Evolutionary conservation across 129 eudicot species (phyloP).

Genomic region (Flaveria robusta): DNA sequence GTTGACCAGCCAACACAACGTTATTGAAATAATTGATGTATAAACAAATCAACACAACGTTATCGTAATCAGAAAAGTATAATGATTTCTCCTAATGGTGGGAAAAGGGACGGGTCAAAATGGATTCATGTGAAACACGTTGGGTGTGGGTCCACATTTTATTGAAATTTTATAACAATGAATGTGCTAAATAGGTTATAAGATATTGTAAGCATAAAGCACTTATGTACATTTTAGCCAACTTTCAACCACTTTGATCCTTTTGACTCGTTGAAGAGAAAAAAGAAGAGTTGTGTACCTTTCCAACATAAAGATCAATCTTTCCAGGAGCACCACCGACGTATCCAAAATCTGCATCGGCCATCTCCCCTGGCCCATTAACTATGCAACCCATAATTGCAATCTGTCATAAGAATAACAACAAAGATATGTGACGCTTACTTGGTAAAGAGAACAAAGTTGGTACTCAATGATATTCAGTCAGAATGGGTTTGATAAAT

Average conservation of each 20-base stretch:
- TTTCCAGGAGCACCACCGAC: slow-evolving; percentile 99
- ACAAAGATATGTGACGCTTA: not conserved
- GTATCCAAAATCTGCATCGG: slow-evolving; percentile 97
- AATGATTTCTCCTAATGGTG: too few species aligned
- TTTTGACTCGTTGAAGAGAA: slow-evolving; percentile 4
- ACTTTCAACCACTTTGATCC: not conserved
- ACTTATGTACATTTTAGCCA: not conserved
- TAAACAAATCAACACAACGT: not conserved
- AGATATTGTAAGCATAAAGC: not conserved
- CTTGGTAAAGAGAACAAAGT: slow-evolving; percentile 20
- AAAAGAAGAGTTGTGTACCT: slow-evolving; percentile 45
- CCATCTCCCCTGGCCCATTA: slow-evolving; percentile 99
- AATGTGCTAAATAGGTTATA: not conserved
- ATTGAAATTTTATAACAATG: not conserved
- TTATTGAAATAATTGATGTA: not conserved
- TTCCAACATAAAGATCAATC: slow-evolving; percentile 94
- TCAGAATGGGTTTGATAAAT: slow-evolving; percentile 24
- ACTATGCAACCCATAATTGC: slow-evolving; percentile 99
- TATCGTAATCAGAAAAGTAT: too few species aligned
- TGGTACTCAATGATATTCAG: slow-evolving; percentile 6
- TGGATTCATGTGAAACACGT: not conserved
- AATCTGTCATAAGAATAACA: slow-evolving; percentile 49
- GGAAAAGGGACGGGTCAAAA: not conserved
- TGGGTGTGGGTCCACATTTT: not conserved
- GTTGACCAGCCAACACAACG: not conserved